phyloP scores from a whole-genome alignment of 768 basidiomycete species.

The Rhodotorula paludigena region DNA sequence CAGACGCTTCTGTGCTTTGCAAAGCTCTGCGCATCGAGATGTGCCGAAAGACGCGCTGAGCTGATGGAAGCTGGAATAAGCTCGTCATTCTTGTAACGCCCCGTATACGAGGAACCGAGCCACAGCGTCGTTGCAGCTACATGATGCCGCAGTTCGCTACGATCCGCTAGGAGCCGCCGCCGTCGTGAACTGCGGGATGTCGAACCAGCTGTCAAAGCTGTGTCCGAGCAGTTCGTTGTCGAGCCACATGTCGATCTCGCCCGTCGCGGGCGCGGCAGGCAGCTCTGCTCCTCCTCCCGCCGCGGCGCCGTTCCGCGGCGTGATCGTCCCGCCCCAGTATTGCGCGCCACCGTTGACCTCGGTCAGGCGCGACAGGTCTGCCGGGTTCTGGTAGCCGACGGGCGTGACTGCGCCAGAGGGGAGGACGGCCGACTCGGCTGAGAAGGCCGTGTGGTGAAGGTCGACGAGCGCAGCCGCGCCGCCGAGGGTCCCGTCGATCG shows the following conservation, averaged over 20 bases:
- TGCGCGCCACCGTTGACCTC: neutral
- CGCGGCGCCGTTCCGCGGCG: neutral
- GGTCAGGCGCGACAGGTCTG: neutral
- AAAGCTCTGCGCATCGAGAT: too few relatives aligned
- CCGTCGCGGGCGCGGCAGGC: neutral
- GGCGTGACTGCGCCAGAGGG: neutral
- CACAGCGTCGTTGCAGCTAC: too few relatives aligned
- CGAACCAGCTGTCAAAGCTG: neutral
- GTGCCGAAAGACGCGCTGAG: too few relatives aligned
- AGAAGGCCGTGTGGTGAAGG: neutral
- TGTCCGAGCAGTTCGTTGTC: neutral
- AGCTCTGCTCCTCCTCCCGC: neutral
- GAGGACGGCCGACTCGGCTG: neutral
- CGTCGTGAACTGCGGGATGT: neutral
- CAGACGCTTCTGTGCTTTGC: too few relatives aligned
- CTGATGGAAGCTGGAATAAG: too few relatives aligned
- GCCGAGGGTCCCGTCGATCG: constrained; percentile 2
- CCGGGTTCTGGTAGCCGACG: neutral
- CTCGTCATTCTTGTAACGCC: too few relatives aligned
- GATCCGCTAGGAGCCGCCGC: too few relatives aligned
- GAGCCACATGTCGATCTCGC: neutral
- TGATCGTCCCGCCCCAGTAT: neutral
- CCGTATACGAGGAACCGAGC: too few relatives aligned
- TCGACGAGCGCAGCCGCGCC: neutral
- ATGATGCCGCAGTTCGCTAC: too few relatives aligned